Conservation (phyloP, 2,329 filamentous ascomycete genomes). For the Cephalotrichum gorgonifer region DNA sequence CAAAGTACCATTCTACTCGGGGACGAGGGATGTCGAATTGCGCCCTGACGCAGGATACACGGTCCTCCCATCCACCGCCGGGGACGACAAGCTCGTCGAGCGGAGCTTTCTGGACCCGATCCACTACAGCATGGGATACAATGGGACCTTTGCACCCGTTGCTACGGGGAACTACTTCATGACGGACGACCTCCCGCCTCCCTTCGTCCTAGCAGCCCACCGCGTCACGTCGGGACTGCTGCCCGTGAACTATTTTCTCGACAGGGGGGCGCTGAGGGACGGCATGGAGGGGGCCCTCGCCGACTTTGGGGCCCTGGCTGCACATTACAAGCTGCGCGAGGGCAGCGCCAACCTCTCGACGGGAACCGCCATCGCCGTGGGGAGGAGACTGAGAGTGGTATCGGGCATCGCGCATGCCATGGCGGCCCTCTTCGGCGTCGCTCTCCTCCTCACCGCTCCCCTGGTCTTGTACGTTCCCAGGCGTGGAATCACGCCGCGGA, state of each 20-base stretch:
- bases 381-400: conserved; percentile 10
- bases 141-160: background rate
- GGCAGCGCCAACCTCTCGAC: background rate
- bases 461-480: conserved; percentile 16
- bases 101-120: background rate
- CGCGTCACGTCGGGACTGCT: background rate
- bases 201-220: background rate
- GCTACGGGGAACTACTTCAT: background rate
- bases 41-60: background rate
- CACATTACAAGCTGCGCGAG: background rate
- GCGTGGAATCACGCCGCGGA: conserved; percentile 16
- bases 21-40: background rate
- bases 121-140: background rate
- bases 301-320: background rate
- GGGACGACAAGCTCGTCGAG: background rate
- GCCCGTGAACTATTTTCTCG: background rate
- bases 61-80: background rate
- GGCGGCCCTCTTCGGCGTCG: conserved; percentile 13
- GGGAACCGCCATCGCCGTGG: background rate
- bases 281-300: background rate
- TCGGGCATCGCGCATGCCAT: conserved; percentile 14
- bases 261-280: background rate
- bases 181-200: background rate
- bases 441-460: conserved; percentile 11
- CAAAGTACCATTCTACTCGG: background rate